Evolutionary conservation across 768 basidiomycete species (phyloP), one percentile per base, ranked within the genome.

Genomic region (Tylopilus sp.): DNA sequence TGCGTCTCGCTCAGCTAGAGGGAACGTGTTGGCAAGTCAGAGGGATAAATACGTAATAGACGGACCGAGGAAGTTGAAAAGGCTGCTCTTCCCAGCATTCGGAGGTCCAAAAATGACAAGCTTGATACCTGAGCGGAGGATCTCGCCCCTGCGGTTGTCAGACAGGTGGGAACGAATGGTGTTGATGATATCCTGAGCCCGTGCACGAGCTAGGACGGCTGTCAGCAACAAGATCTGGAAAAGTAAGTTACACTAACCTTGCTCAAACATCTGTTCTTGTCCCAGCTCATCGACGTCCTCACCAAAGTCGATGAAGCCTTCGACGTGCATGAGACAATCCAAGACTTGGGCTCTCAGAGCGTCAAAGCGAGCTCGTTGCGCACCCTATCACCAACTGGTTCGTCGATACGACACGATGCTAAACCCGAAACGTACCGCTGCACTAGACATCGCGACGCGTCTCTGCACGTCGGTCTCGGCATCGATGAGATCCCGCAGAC

Each of bases 291-390:
- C 93, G 14, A 71, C 63, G 26, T 86, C 89, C 71, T 97, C 93
- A 7, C 91, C 91, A 68, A 95, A 97, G 67, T 96, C 93, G 49
- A 97, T 94, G 19, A 95, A 71, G 1, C 93, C 94, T 69, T 97
- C 94, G 5, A 92, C 76, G 56, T 84, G 78, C 12, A 93, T 84
- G 21, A 92, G 79, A 45, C 86, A 87, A 26, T 80, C 75, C 22
- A 96, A 80, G 17, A 91, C 84, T 13, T 82, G 78, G 8, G 69
- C 68, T 48, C 93, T 75, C 45, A 96, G 69, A 6, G 77, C 64
- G 44, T 89, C 84, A 55, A 87, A 87, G 45, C 78, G 78, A 11
- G 73, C 72, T 45, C 81, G 75, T 28, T 81, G 77, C 17, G 72
- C 65, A 33, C 93, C 93, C 90, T 94, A 57, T n/a, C 21, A 25